Conservation (phyloP, 192 early-diverging fungal genomes). For the Umbelopsis isabellina region DNA sequence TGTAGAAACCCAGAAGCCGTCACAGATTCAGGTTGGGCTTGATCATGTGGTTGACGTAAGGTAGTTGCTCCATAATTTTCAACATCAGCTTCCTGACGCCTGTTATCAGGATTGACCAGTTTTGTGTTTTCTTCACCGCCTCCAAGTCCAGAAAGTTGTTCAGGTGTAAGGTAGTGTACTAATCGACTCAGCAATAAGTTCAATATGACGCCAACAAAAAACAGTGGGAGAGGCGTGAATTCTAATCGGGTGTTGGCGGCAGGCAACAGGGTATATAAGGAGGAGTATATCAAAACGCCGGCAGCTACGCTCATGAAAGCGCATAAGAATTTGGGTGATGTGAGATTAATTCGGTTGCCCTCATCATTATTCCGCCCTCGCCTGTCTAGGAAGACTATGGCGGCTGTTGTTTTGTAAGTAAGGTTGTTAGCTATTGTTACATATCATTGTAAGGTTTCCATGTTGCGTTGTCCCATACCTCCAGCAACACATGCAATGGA, state of each 20-base stretch:
- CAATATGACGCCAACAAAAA: constrained; percentile 27
- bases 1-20: constrained; percentile 23
- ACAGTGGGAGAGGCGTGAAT: constrained; percentile 13
- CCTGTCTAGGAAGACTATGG: constrained; percentile 40
- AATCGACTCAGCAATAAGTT: constrained; percentile 30
- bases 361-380: background rate
- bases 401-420: constrained; percentile 22
- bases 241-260: constrained; percentile 21
- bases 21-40: background rate
- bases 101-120: background rate
- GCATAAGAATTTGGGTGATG: constrained; percentile 26
- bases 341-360: constrained; percentile 11
- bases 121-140: constrained; percentile 11
- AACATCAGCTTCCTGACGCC: background rate
- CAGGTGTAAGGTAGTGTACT: constrained; percentile 29
- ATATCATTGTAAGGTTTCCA: background rate
- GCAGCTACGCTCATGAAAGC: constrained; percentile 30
- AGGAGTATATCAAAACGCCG: constrained; percentile 37
- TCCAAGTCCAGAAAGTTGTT: background rate
- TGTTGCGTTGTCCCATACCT: constrained; percentile 9
- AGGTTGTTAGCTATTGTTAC: background rate
- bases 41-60: constrained; percentile 5
- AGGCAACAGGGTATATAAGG: constrained; percentile 33
- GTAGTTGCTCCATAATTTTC: constrained; percentile 31
- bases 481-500: constrained; percentile 38